Conservation (phyloP, 441 rosid species). For the Eruca vesicaria region DNA sequence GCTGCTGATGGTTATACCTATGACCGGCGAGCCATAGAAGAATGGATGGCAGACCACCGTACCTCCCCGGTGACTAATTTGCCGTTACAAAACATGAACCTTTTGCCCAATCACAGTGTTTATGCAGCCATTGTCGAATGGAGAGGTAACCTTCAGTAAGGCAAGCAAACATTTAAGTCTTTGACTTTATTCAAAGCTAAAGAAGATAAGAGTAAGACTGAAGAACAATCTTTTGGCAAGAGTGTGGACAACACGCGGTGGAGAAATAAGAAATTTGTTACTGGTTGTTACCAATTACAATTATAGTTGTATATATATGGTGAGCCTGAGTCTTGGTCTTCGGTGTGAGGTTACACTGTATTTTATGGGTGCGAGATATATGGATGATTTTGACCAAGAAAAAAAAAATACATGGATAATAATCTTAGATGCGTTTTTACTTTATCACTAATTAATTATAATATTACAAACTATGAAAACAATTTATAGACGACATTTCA, state of each 20-base stretch:
- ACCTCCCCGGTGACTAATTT: constrained; percentile 70
- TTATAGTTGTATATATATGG: too few species aligned
- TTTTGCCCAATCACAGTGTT: constrained; percentile 70
- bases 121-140: constrained; percentile 69
- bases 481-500: too few species aligned
- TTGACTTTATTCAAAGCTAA: background rate
- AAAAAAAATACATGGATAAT: too few species aligned
- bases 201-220: background rate
- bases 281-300: too few species aligned
- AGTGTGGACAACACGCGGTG: background rate
- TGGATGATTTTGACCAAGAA: too few species aligned
- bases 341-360: too few species aligned
- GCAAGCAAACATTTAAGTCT: background rate
- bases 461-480: too few species aligned
- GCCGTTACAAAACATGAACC: constrained; percentile 48
- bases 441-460: too few species aligned
- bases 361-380: too few species aligned
- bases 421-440: too few species aligned
- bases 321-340: too few species aligned
- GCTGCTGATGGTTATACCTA: constrained; percentile 92
- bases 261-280: background rate
- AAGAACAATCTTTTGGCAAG: background rate
- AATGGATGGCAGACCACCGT: constrained; percentile 61
- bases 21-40: constrained; percentile 67
- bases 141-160: constrained; percentile 44